These are phyloP conservation scores for Ceratobasidium sp. DNA, from an alignment of 1,284 basidiomycete species.

Conservation along the genomic window DNA sequence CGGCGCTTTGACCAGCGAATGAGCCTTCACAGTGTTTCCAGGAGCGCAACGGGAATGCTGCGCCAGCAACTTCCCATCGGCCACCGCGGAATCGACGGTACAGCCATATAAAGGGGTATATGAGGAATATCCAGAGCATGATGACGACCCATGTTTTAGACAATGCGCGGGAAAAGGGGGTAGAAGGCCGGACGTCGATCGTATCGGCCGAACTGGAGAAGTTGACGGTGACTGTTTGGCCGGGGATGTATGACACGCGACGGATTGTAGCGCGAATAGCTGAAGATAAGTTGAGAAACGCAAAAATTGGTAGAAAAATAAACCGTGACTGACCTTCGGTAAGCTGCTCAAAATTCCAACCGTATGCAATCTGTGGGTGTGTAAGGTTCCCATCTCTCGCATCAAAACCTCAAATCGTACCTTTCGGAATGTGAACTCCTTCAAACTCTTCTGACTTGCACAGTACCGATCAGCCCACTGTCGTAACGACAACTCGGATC, in stretches of 20 bases:
- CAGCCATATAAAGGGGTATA: conserved; percentile 81
- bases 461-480: conserved; percentile 81
- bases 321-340: conserved; percentile 54
- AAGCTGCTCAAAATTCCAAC: conserved; percentile 75
- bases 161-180: conserved; percentile 69
- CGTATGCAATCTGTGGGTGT: conserved; percentile 62
- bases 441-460: conserved; percentile 69
- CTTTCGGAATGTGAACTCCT: conserved; percentile 76
- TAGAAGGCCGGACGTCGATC: conserved; percentile 73
- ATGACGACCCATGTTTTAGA: conserved; percentile 76
- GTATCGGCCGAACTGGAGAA: conserved; percentile 62
- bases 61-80: conserved; percentile 75
- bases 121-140: conserved; percentile 70
- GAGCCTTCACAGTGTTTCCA: conserved; percentile 49
- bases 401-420: conserved; percentile 52
- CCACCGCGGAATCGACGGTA: conserved; percentile 77
- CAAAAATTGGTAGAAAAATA: not conserved
- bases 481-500: conserved; percentile 65
- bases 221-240: conserved; percentile 61
- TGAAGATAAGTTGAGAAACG: conserved; percentile 20
- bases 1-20: conserved; percentile 46
- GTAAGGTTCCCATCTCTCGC: not conserved
- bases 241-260: conserved; percentile 67
- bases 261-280: conserved; percentile 69
- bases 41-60: conserved; percentile 72